Base-by-base conservation (phyloP, 768 basidiomycete genomes). In the Pleurotus eryngii region DNA sequence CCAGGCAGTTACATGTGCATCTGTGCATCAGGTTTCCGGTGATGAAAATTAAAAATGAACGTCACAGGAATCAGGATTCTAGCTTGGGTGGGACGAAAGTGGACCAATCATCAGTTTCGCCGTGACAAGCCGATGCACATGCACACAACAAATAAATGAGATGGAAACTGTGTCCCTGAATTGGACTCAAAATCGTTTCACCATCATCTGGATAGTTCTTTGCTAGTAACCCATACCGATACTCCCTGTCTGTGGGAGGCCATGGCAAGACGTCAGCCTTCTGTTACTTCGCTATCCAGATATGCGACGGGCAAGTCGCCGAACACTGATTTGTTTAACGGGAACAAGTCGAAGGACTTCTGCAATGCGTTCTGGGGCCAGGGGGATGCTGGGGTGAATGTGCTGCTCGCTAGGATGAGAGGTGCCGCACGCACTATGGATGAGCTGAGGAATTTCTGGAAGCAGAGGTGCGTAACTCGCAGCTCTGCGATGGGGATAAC, bases 341-440 rank as follows among this genome's bases (percentile, higher is more conserved):
- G 51, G 8, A 53, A 12, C 62, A 79, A 82, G 56, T 84, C 85
- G 7, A 72, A 85, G 65, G 93, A 97, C 74, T 98, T 95, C 73
- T 98, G 95, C 72, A 99, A 98, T 72, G 84, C 93, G 1, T 98
- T 98, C 75, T 98, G 97, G 97, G 93, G 93, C 11, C 63, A 80
- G 17, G 83, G 80, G 27, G 94, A 97, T 76, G 88, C 81, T 39
- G 95, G 95, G 14, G 93, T 92, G 60, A 92, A 96, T 65, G 92
- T 95, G 42, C 77, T 98, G 35, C 90, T 92, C 68, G 88, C 93
- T 26, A 82, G 93, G 60, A 90, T 96, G 86, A 80, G 93, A 8
- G 92, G 92, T n/a, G 91, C 90, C 14, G 71, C 81, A 14, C 82
- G 91, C 69, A 95, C 94, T 1, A 84, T 90, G 75, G 96, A 98